Evolutionary conservation across 2,329 filamentous ascomycete species (phyloP), one percentile per base, ranked within the genome.

Genomic region (Colletotrichum abscissum): DNA sequence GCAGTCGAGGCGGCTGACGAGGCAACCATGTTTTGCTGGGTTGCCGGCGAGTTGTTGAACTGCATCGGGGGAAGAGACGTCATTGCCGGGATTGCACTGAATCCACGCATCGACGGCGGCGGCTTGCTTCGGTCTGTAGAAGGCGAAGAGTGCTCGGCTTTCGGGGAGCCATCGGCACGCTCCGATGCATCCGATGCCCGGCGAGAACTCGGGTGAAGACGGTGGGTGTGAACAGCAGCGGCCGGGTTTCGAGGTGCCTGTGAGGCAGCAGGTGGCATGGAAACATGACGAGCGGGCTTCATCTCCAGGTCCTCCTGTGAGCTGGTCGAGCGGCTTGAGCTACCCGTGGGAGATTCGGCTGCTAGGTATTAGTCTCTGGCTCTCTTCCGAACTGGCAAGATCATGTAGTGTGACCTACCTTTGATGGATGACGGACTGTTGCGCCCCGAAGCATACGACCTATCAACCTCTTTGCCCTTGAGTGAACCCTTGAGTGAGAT

Each of bases 381-480:
- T 24, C 16, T 57, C 22, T 26, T 62, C 14, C 11, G 26, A 30
- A 38, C 22, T 24, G 63, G 5, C 6, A 4, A 42, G 52, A 12
- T 9, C n/a, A 57, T 12, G 1, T 12, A 24, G 12, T 6, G 19
- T 11, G 30, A 46, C 74, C 54, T 80, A 80, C 82, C 80, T 78
- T 83, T 84, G 77, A 81, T 83, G 14, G 82, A 82, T 2, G 82
- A 78, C 22, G 81, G 80, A 74, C 81, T 86, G 63, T 78, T 77
- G 30, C 80, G 79, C 2, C 79, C 80, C 8, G 81, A 77, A 30
- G 82, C 81, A 63, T 78, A 78, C 35, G 77, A 75, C 24, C 83
- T 78, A 65, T 81, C 80, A 11, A 83, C 79, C 68, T 86, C 85
- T 75, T 87, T 87, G 52, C 85, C 85, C 78, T 86, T 87, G 42